Conservation (phyloP, 805 yeast species). For the Candida alai region DNA sequence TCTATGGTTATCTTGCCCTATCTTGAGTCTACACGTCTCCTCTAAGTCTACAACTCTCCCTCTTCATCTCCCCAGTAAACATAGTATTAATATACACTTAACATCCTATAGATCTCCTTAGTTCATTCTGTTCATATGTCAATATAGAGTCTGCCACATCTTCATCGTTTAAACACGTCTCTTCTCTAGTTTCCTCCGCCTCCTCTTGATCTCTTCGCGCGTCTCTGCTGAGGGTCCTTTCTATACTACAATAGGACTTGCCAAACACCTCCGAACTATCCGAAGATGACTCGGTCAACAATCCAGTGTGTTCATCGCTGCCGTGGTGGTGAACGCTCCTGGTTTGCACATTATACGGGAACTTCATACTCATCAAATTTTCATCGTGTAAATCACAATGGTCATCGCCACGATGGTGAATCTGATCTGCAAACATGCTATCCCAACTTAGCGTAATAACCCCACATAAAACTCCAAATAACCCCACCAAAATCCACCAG, state of each 20-base stretch:
- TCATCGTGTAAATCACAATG: slow-evolving; percentile 12
- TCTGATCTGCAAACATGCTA: slow-evolving; percentile 21
- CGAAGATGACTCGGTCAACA: slow-evolving; percentile 4
- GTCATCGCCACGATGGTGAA: slow-evolving; percentile 10
- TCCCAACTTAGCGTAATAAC: slow-evolving; percentile 64
- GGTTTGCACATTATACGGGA: slow-evolving; percentile 11
- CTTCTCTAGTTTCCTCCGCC: slow-evolving; percentile 7
- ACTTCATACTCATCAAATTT: slow-evolving; percentile 13
- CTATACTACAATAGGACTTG: slow-evolving; percentile 7
- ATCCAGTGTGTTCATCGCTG: slow-evolving; percentile 7
- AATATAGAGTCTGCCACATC: slow-evolving; percentile 24
- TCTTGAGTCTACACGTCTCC: no score
- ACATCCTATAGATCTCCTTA: slow-evolving; percentile 14
- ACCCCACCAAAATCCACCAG: slow-evolving; percentile 41
- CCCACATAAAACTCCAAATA: slow-evolving; percentile 57
- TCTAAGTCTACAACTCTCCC: no score
- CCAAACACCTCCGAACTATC: slow-evolving; percentile 2
- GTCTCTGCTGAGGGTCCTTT: no score
- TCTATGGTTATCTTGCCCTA: no score
- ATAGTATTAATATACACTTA: no score
- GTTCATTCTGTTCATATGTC: slow-evolving; percentile 51
- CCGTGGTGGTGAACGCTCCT: background rate
- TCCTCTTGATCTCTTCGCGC: slow-evolving; percentile 4
- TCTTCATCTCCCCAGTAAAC: no score
- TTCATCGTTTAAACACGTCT: slow-evolving; percentile 2